Conservation (phyloP, 495 filamentous ascomycete genomes). For the Daldinia concentrica region DNA sequence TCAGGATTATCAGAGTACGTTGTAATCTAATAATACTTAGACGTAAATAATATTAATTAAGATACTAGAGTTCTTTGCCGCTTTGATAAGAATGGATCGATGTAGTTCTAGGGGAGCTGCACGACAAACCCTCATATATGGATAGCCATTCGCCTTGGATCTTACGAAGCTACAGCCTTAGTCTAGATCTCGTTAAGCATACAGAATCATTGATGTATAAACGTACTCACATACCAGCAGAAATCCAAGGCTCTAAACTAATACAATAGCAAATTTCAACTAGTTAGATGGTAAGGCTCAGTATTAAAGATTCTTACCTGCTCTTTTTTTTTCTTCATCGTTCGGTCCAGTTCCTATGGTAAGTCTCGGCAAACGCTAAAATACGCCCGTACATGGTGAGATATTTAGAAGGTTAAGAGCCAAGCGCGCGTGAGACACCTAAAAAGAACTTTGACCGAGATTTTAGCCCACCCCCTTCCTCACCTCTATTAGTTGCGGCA, state of each 20-base stretch:
- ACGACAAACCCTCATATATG: no score
- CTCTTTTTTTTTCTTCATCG: background rate
- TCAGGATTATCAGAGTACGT: no score
- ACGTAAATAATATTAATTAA: background rate
- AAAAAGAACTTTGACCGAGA: conserved; percentile 13
- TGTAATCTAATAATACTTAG: no score
- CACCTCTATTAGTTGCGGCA: background rate
- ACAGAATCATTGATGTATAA: background rate
- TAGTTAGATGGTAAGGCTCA: background rate
- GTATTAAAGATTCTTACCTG: background rate
- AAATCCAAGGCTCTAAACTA: background rate
- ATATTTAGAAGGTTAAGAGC: conserved; percentile 12
- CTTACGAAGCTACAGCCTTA: no score
- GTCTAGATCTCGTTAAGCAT: background rate
- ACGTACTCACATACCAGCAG: background rate
- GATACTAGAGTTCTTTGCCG: background rate
- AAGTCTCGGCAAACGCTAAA: conserved; percentile 6
- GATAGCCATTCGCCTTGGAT: no score
- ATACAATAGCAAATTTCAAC: background rate
- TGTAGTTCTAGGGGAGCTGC: no score
- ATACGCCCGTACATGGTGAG: background rate
- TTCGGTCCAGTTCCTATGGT: background rate
- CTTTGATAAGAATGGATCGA: no score
- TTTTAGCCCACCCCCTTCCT: conserved; percentile 1
- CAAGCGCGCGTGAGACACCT: background rate